Conservation (phyloP, 2,329 filamentous ascomycete species). For the Arthrobotrys sinensis region DNA sequence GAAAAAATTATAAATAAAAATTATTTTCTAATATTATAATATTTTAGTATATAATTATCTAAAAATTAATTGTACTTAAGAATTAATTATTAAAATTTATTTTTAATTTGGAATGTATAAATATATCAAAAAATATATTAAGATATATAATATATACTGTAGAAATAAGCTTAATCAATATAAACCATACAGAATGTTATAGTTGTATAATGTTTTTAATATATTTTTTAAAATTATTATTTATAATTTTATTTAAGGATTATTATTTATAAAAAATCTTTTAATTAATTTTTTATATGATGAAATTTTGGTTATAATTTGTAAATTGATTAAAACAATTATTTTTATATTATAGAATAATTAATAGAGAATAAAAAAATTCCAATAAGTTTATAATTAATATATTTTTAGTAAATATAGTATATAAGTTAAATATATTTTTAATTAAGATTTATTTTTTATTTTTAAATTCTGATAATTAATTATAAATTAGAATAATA, state of each 20-base stretch:
- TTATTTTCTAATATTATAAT: constrained; percentile 3
- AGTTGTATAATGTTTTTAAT: constrained; percentile 11
- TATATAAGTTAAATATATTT: background rate
- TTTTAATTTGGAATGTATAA: background rate
- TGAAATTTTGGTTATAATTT: background rate
- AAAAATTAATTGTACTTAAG: background rate
- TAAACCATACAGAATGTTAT: constrained; percentile 10
- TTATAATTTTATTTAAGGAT: too few relatives aligned
- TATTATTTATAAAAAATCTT: background rate
- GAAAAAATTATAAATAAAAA: background rate
- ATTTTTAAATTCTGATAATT: constrained; percentile 2
- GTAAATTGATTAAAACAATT: background rate
- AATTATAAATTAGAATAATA: constrained; percentile 13
- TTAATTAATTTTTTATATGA: background rate
- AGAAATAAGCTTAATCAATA: constrained; percentile 1
- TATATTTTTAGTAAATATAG: background rate
- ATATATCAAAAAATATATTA: too few relatives aligned
- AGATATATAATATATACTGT: constrained; percentile 7
- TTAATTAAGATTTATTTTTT: background rate
- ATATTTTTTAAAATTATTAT: background rate
- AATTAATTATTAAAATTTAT: background rate
- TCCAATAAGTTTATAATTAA: constrained; percentile 8
- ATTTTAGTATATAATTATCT: background rate
- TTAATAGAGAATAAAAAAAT: constrained; percentile 11
- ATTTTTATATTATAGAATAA: background rate